Base-by-base conservation (phyloP, 2,329 filamentous ascomycete genomes). In the Ilyonectria robusta region DNA sequence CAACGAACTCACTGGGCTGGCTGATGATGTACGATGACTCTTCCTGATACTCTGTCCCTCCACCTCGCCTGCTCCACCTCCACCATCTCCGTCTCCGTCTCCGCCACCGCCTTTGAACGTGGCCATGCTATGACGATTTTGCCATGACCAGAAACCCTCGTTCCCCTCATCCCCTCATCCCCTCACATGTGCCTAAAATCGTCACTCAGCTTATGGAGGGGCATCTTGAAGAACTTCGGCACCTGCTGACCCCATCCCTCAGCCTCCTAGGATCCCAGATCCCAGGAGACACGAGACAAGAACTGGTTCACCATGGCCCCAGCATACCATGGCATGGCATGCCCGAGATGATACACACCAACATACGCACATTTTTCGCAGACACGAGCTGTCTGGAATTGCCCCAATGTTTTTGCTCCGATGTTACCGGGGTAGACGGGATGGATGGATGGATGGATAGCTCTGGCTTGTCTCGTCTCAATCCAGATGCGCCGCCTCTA, bases 21-120 rank as follows among this genome's bases (percentile, higher is more conserved):
- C 70, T 70, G 65, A 54, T 70, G 72, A 70, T 72, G 67, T 53
- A 62, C 59, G 62, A 74, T 74, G 72, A 74, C 72, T 74, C 72
- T 70, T 74, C 62, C 64, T 62, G 44, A 57, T 73, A 62, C 48
- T 44, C 53, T 57, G 40, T 37, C 58, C 58, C 54, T 62, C 63
- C 57, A 62, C 60, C 46, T 58, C 46, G 33, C 23, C 26, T 62
- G 58, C 64, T 54, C 64, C 70, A 66, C 69, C 72, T 73, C 70
- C 69, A 54, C 71, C 63, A 70, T 71, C 67, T 68, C 66, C 61
- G 54, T 70, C 66, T 71, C 70, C 70, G 63, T 70, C 66, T 71
- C 70, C 70, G 63, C 72, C 69, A 67, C 64, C 59, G 58, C 69
- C 67, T 62, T 59, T 63, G 59, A 67, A 60, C 50, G 31, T 71